Conservation (phyloP, 495 filamentous ascomycete species). For the Letharia lupina region DNA sequence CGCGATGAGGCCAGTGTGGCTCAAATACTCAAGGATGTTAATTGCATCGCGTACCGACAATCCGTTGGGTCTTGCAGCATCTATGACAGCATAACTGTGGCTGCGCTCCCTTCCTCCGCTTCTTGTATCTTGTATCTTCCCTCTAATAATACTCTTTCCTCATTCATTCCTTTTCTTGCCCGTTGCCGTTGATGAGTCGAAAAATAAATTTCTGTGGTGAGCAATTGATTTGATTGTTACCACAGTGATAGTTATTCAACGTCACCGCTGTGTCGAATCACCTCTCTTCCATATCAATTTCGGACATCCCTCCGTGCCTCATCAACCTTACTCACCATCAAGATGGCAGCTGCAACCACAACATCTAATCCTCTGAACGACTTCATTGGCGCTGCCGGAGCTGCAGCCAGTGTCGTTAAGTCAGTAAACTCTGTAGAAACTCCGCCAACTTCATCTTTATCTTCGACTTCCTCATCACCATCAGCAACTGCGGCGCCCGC, state of each 20-base stretch:
- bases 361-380: conserved; percentile 22
- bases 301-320: conserved; percentile 4
- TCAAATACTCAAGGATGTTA: not conserved
- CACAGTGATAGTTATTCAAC: not conserved
- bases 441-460: conserved; percentile 15
- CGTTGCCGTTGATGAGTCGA: not conserved
- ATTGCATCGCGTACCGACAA: not conserved
- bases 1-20: not conserved
- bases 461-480: conserved; percentile 14
- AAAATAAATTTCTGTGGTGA: not conserved
- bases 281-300: not conserved
- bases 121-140: not conserved
- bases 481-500: conserved; percentile 18
- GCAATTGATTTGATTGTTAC: not conserved
- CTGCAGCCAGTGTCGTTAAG: conserved; percentile 17
- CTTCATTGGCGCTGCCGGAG: conserved; percentile 25
- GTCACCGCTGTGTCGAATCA: not conserved
- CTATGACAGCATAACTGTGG: conserved; percentile 18
- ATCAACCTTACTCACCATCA: not conserved
- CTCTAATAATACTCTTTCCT: not conserved
- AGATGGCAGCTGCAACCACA: conserved; percentile 16
- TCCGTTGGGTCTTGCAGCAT: not conserved
- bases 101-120: conserved; percentile 1
- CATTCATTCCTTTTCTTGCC: not conserved
- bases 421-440: conserved; percentile 18